phyloP scores from a whole-genome alignment of 208 protist species.

The Kentomonas sorsogonicus region DNA sequence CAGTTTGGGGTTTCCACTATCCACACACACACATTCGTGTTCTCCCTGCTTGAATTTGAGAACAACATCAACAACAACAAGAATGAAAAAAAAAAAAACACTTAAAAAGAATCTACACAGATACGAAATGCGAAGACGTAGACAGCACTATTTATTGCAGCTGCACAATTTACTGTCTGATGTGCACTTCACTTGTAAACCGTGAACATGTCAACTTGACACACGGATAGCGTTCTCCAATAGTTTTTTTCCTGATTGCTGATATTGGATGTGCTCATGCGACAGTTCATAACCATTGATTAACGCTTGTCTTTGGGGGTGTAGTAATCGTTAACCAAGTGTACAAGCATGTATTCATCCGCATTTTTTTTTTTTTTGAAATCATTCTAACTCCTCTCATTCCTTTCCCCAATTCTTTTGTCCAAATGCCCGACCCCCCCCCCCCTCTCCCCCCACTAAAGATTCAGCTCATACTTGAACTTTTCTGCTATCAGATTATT shows the following conservation, averaged over 20 bases:
- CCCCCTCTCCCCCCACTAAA: too few species aligned
- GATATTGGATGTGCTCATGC: too few species aligned
- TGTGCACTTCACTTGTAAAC: neutral
- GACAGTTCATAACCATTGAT: too few species aligned
- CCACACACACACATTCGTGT: neutral
- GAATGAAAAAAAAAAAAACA: neutral
- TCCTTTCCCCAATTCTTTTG: too few species aligned
- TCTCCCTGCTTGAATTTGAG: neutral
- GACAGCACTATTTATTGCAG: neutral
- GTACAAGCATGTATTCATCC: constrained; percentile 1
- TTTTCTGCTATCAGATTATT: too few species aligned
- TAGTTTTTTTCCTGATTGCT: neutral
- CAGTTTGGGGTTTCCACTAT: neutral
- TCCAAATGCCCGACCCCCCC: too few species aligned
- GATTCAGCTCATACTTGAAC: too few species aligned
- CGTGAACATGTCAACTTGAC: neutral
- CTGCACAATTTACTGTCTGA: neutral
- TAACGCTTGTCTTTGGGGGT: too few species aligned
- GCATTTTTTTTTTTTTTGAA: constrained; percentile 12
- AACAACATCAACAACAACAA: neutral
- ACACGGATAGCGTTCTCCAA: neutral
- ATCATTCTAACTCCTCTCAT: too few species aligned
- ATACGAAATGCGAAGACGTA: neutral
- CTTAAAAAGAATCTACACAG: constrained; percentile 1
- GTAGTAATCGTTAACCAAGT: too few species aligned